Percentiles rank a stretch among this genome's conserved stretches.
These are phyloP conservation scores for Stenocarpella maydis DNA, from an alignment of 2,329 filamentous ascomycete species.

Conservation along the genomic window DNA sequence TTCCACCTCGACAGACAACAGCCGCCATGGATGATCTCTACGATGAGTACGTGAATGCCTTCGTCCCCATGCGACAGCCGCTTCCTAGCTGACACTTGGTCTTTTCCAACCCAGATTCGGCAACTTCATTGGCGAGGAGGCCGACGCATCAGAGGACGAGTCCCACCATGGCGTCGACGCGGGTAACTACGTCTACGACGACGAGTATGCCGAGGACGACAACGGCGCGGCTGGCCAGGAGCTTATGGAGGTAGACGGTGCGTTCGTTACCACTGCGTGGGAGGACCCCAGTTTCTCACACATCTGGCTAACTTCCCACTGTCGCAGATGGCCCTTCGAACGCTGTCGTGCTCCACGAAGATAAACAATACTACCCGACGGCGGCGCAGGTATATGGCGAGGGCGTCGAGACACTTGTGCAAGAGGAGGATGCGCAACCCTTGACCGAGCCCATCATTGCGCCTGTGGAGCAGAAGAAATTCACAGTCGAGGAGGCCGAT, in stretches of 20 bases:
- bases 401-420: constrained; percentile 93
- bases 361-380: constrained; percentile 99
- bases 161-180: constrained; percentile 79
- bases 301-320: constrained; percentile 41
- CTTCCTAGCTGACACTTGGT: constrained; percentile 36
- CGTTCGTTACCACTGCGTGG: constrained; percentile 42
- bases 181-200: constrained; percentile 82
- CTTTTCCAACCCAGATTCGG: constrained; percentile 74
- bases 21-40: constrained; percentile 86
- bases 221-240: constrained; percentile 76
- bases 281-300: not conserved
- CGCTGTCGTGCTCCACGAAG: constrained; percentile 96
- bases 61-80: not conserved
- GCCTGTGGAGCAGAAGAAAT: constrained; percentile 94
- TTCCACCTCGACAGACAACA: constrained; percentile 15
- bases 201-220: constrained; percentile 72
- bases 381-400: constrained; percentile 93
- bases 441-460: constrained; percentile 92
- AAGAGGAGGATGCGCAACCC: constrained; percentile 96
- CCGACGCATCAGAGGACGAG: constrained; percentile 83
- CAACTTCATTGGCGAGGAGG: constrained; percentile 96
- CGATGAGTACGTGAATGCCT: constrained; percentile 74
- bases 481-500: constrained; percentile 90
- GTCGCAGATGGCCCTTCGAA: constrained; percentile 82
- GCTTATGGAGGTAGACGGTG: constrained; percentile 92